Conservation (phyloP, 345 rosid genomes). For the Turritis glabra region DNA sequence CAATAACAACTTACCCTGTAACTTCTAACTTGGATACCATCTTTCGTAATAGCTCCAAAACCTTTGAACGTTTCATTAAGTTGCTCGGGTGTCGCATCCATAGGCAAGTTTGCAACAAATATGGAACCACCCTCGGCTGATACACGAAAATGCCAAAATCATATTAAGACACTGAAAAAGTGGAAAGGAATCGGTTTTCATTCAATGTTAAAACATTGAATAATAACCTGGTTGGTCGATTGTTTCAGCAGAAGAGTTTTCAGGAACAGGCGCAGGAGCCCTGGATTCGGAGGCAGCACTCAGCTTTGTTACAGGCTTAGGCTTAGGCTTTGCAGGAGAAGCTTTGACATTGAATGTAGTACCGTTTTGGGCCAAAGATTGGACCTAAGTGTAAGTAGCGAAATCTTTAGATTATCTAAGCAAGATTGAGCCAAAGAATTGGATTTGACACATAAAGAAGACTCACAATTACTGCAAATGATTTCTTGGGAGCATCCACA, state of each 20-base stretch:
- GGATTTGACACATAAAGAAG: neutral
- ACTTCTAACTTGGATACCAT: constrained; percentile 42
- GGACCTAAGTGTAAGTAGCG: constrained; percentile 23
- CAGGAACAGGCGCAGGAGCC: constrained; percentile 10
- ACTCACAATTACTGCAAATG: constrained; percentile 37
- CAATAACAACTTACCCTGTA: constrained; percentile 32
- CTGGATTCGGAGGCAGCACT: constrained; percentile 5
- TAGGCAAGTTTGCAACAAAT: constrained; percentile 45
- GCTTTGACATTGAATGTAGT: constrained; percentile 25
- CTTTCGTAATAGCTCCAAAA: constrained; percentile 32
- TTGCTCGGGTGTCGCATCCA: constrained; percentile 40
- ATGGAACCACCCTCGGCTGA: constrained; percentile 22
- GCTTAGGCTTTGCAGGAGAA: constrained; percentile 38
- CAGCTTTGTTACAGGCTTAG: constrained; percentile 21
- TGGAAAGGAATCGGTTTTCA: neutral
- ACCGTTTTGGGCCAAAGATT: constrained; percentile 31
- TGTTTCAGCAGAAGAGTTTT: constrained; percentile 18
- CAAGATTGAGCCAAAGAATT: neutral
- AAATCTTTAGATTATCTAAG: neutral
- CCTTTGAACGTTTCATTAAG: constrained; percentile 38
- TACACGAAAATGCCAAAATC: neutral
- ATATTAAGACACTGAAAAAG: neutral
- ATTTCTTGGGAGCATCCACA: constrained; percentile 37
- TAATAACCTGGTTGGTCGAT: constrained; percentile 10
- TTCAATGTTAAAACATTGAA: constrained; percentile 4